Evolutionary conservation across 495 filamentous ascomycete species (phyloP).

Genomic region (Evansstolkia leycettana): DNA sequence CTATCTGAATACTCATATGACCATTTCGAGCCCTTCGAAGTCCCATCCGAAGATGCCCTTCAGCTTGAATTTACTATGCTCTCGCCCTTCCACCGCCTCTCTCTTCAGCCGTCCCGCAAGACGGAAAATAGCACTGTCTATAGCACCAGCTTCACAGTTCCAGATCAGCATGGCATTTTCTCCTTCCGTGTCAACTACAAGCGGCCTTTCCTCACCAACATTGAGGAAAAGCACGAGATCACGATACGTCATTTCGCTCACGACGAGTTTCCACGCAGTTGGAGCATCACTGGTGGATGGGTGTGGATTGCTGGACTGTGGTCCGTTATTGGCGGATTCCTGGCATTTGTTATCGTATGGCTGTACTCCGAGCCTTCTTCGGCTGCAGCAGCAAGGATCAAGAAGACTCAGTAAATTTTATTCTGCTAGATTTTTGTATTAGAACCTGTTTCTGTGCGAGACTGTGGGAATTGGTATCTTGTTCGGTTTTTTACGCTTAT

Average conservation of each 20-base stretch:
- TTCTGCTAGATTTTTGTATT: not conserved
- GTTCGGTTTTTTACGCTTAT: not conserved
- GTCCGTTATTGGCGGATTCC: slow-evolving; percentile 70
- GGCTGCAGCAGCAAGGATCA: slow-evolving; percentile 21
- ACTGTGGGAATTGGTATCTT: not conserved
- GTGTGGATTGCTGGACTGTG: slow-evolving; percentile 89
- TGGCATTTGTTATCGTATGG: slow-evolving; percentile 80
- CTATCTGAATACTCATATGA: slow-evolving; percentile 70
- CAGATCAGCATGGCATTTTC: slow-evolving; percentile 97
- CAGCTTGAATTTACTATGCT: slow-evolving; percentile 99
- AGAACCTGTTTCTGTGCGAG: not conserved
- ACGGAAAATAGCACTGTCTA: slow-evolving; percentile 63
- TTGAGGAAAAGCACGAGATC: slow-evolving; percentile 92
- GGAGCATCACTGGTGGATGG: slow-evolving; percentile 81
- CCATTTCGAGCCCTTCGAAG: slow-evolving; percentile 58
- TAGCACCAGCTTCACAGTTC: slow-evolving; percentile 62
- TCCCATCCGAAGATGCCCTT: slow-evolving; percentile 55
- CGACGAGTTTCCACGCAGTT: slow-evolving; percentile 89
- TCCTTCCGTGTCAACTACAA: slow-evolving; percentile 94
- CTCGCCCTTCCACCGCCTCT: slow-evolving; percentile 90
- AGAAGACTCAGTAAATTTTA: slow-evolving; percentile 58
- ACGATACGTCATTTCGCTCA: slow-evolving; percentile 93
- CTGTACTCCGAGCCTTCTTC: slow-evolving; percentile 63
- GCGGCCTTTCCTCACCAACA: slow-evolving; percentile 74
- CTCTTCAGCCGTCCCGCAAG: slow-evolving; percentile 44